Percentiles rank a stretch among this genome's conserved stretches.
These are phyloP conservation scores for Acarospora socialis DNA, from an alignment of 2,329 filamentous ascomycete species.

Conservation along the genomic window DNA sequence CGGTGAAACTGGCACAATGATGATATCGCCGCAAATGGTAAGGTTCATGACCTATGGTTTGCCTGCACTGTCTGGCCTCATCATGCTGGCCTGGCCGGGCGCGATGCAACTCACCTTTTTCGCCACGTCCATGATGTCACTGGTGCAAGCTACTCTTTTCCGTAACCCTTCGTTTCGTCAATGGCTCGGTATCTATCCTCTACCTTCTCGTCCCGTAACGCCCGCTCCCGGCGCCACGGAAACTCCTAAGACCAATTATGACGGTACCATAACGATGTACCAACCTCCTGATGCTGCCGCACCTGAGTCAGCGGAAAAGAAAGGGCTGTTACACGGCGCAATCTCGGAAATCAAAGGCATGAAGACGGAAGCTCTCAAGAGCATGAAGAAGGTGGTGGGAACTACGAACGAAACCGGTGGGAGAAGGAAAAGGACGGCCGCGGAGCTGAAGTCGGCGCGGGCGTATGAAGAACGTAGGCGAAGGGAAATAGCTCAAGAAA, in stretches of 20 bases:
- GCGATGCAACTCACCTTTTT: conserved; percentile 51
- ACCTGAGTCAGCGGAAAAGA: neutral
- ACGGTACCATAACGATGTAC: neutral
- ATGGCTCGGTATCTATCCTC: conserved; percentile 25
- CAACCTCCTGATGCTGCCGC: neutral
- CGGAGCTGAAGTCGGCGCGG: conserved; percentile 11
- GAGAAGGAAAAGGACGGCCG: conserved; percentile 7
- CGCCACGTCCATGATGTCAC: conserved; percentile 23
- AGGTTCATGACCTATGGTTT: conserved; percentile 29
- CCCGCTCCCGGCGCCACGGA: neutral
- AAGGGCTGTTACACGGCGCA: conserved; percentile 1
- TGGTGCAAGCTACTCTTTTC: conserved; percentile 33
- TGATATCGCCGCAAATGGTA: conserved; percentile 20
- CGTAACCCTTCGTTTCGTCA: conserved; percentile 26
- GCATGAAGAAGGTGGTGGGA: neutral
- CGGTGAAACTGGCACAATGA: conserved; percentile 24
- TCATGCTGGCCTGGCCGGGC: conserved; percentile 43
- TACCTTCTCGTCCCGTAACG: conserved; percentile 10
- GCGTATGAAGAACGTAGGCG: conserved; percentile 11
- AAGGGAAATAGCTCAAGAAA: conserved; percentile 4
- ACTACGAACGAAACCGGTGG: too few species aligned
- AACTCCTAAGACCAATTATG: conserved; percentile 1
- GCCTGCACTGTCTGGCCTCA: conserved; percentile 37
- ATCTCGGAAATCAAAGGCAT: conserved; percentile 3
- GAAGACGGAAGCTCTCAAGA: conserved; percentile 2